These are phyloP conservation scores for Deinandra increscens DNA, from an alignment of 129 eudicot genomes.

Conservation along the genomic window DNA sequence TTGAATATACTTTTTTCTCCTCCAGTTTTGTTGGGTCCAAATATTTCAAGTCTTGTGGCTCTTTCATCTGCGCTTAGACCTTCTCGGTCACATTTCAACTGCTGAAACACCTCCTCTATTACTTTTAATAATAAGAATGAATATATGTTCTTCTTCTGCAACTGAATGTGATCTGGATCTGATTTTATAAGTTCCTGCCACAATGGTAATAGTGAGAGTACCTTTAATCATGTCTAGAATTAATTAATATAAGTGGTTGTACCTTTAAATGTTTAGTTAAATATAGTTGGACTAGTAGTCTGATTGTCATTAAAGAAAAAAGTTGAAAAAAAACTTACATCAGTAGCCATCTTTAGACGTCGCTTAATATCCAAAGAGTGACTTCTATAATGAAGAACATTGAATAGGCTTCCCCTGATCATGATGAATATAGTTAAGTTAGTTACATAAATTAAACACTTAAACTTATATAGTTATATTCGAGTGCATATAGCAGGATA, in stretches of 20 bases:
- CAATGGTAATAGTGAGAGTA: no score
- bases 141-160: no score
- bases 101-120: slow-evolving; percentile 91
- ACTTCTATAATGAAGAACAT: slow-evolving; percentile 61
- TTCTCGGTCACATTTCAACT: no score
- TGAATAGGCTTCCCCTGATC: slow-evolving; percentile 88
- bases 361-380: slow-evolving; percentile 63
- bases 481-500: not conserved
- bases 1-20: slow-evolving; percentile 61
- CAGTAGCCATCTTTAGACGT: slow-evolving; percentile 82
- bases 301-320: not conserved
- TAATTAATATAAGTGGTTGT: no score
- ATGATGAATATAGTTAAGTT: slow-evolving; percentile 16
- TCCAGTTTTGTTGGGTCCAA: slow-evolving; percentile 88
- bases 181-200: no score
- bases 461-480: no score
- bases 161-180: no score
- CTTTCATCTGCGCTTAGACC: slow-evolving; percentile 71
- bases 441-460: not conserved
- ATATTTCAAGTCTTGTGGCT: slow-evolving; percentile 64
- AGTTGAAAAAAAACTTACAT: slow-evolving; percentile 44
- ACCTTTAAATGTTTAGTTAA: no score
- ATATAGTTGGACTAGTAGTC: no score
- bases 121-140: no score
- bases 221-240: no score